Conservation (phyloP, 73 alveolate species). For the Uronychia setigera region DNA sequence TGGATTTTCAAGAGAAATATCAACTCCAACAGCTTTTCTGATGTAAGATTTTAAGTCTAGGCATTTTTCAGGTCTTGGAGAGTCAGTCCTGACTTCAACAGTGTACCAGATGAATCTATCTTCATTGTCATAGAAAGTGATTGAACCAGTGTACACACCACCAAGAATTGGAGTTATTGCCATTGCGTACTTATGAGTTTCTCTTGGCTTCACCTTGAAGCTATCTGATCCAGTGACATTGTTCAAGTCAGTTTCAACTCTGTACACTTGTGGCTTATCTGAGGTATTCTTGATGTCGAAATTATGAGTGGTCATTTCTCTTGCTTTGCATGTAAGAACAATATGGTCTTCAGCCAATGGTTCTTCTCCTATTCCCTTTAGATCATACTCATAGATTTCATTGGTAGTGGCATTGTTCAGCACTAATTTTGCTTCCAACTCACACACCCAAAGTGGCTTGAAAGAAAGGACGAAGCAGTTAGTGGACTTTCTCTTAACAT, state of each 20-base stretch:
- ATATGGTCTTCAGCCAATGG: constrained; percentile 98
- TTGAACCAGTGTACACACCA: constrained; percentile 95
- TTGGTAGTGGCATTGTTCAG: constrained; percentile 87
- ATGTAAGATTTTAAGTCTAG: constrained; percentile 86
- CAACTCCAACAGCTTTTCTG: constrained; percentile 93
- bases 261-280: constrained; percentile 81
- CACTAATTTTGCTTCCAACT: constrained; percentile 84
- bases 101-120: constrained; percentile 97
- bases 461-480: constrained; percentile 85
- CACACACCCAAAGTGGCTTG: constrained; percentile 90
- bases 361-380: constrained; percentile 98
- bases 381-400: constrained; percentile 94
- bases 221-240: constrained; percentile 90
- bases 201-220: constrained; percentile 68
- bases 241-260: constrained; percentile 95
- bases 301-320: constrained; percentile 83
- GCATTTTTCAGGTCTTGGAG: constrained; percentile 86
- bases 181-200: constrained; percentile 70
- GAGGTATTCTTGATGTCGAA: constrained; percentile 87
- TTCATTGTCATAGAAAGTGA: constrained; percentile 90
- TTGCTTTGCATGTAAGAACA: constrained; percentile 91
- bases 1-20: constrained; percentile 92
- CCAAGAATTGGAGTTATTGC: constrained; percentile 94
- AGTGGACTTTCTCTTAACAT: constrained; percentile 81
- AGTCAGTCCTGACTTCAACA: constrained; percentile 92